Evolutionary conservation across 495 filamentous ascomycete genomes (phyloP), one percentile per base, ranked within the genome.

Genomic region (Annulohypoxylon bovei): DNA sequence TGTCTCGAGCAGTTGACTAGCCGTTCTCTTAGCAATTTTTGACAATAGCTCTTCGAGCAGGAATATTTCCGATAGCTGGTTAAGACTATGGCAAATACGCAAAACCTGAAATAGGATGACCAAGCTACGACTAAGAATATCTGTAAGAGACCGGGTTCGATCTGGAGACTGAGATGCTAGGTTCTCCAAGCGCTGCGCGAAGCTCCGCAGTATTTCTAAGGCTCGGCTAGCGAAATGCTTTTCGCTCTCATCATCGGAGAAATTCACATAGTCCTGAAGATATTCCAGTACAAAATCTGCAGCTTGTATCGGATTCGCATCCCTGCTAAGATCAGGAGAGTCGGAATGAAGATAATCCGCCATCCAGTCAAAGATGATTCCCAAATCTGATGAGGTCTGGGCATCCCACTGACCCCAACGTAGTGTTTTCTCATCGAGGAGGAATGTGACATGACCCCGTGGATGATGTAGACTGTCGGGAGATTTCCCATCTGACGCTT

Each of bases 391-490:
- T 9, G 90, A 90, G 2, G 90, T 85, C 33, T 74, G 77, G 6
- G 92, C 91, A 57, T 91, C 84, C 90, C 93, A 96, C 2, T 76
- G 54, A 12, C 86, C 88, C 92, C 92, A 95, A 53, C 79, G 78
- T 46, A 91, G 77, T 0, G 63, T 73, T 58, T 81, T 83, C 28
- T 87, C 82, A 12, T 83, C 85, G 27, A 90, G 74, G 3, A 70
- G 37, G 37, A 89, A 82, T 27, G 78, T 71, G 6, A 65, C 46
- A 6, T 68, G 33, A 14, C 75, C 71, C 27, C 72, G 72, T 3
- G 77, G 68, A n/a, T 32, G 65, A 32, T 72, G 70, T 14, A 81
- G 60, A 3, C 58, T 68, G n/a, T 70, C 75, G 28, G 57, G 70
- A 46, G 65, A 65, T 20, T 55, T 76, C 32, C 59, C 69, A 72